Conservation (phyloP, 768 basidiomycete species). For the Russula sp. region DNA sequence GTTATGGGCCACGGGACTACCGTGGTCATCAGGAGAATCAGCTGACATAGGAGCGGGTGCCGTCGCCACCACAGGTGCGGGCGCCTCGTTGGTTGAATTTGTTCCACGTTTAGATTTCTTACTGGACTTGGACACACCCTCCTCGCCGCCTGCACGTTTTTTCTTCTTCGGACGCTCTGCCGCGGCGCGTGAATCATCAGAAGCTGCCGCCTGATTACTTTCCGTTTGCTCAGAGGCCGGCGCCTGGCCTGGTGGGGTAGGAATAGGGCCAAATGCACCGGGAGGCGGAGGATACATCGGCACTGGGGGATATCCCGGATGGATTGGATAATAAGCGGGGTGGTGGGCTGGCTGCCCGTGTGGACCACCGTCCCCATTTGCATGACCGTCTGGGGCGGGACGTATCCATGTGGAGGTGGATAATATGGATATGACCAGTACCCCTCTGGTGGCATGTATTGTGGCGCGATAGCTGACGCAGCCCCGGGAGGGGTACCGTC, state of each 20-base stretch:
- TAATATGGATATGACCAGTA: constrained; percentile 48
- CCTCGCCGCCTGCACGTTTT: constrained; percentile 33
- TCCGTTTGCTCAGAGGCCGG: constrained; percentile 12
- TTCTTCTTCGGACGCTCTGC: constrained; percentile 25
- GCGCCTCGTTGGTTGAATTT: constrained; percentile 4
- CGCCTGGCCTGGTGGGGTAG: constrained; percentile 18
- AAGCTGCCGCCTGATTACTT: constrained; percentile 32
- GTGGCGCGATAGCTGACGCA: constrained; percentile 34
- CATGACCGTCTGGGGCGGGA: constrained; percentile 40
- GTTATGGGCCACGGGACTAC: constrained; percentile 21
- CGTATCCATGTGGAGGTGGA: constrained; percentile 43
- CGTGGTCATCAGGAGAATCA: constrained; percentile 21
- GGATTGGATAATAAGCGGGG: constrained; percentile 42
- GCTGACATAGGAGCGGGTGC: not conserved
- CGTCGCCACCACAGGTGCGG: not conserved
- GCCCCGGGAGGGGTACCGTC: constrained; percentile 31
- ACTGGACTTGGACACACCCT: constrained; percentile 32
- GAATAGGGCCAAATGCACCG: constrained; percentile 30
- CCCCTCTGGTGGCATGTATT: constrained; percentile 41
- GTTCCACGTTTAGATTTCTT: constrained; percentile 38
- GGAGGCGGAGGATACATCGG: constrained; percentile 36
- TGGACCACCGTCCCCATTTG: constrained; percentile 35
- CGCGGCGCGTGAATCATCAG: constrained; percentile 12
- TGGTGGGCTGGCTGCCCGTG: constrained; percentile 39
- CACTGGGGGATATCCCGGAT: constrained; percentile 38